Evolutionary conservation across 331 rosid genomes (phyloP), one percentile per base, ranked within the genome.

Genomic region (Phaseolus coccineus): DNA sequence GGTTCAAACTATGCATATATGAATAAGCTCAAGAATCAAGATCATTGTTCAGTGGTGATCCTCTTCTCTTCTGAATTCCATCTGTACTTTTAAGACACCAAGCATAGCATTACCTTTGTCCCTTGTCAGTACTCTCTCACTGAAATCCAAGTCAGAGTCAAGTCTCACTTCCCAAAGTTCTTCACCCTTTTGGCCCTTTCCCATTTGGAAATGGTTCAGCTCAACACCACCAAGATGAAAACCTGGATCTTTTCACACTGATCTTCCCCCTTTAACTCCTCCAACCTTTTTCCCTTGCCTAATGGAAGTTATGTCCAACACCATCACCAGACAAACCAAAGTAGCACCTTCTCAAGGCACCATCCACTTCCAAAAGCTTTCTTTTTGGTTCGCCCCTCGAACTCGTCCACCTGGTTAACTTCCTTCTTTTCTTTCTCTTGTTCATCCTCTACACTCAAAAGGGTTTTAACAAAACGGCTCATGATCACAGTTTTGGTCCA

Each of bases 301-400:
- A 62, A 94, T 92, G 91, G 94, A 85, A 92, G 86, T 85, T 89
- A 88, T 89, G 94, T 64, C 69, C 88, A 83, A 16, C 58, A 76
- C 52, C 79, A 85, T 75, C 83, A 74, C 67, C 84, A 74, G 84
- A 50, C 85, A 80, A 35, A 88, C 74, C 81, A 80, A 79, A 81
- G 74, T 66, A 79, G 57, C 85, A 51, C 74, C 76, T 24, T 82
- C 81, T 22, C 61, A 73, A 15, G 47, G 14, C 68, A 73, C 84
- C 59, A 63, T 73, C 85, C 86, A 89, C 78, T 71, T 81, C 53
- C 86, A 88, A 22, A 94, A 83, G 81, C 92, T 89, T 65, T 88
- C 95, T 46, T 92, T 94, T 55, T 90, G 96, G 97, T 92, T 90
- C 55, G 89, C 96, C 40, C 94, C 91, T 8, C 87, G 88, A 0